Conservation (phyloP, 805 yeast genomes). For the Lipomyces anomalus region DNA sequence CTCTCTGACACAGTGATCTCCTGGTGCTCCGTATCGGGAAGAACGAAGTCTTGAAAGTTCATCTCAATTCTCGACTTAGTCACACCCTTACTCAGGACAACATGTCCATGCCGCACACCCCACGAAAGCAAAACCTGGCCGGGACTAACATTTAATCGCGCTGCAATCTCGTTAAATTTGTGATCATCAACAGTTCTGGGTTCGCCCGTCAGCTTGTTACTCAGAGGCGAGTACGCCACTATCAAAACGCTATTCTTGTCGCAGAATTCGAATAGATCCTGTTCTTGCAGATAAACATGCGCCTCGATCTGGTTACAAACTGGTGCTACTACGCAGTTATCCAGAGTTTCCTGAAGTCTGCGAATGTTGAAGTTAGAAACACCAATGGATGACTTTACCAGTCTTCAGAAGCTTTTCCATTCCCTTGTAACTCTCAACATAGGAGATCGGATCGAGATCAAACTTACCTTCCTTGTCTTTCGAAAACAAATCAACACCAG, state of each 20-base stretch:
- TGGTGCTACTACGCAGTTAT: conserved; percentile 49
- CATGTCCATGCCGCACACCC: conserved; percentile 16
- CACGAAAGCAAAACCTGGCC: conserved; percentile 56
- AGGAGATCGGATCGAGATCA: conserved; percentile 37
- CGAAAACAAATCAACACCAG: conserved; percentile 34
- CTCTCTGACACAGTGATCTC: conserved; percentile 24
- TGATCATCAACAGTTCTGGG: conserved; percentile 16
- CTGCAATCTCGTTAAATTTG: conserved; percentile 51
- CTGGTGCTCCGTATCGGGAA: conserved; percentile 40
- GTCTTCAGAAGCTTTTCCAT: conserved; percentile 54
- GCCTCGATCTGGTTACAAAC: conserved; percentile 69
- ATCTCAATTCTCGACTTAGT: conserved; percentile 54
- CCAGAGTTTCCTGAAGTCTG: conserved; percentile 47
- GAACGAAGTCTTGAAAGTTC: conserved; percentile 36
- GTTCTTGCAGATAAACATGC: conserved; percentile 67
- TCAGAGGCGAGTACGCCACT: conserved; percentile 76
- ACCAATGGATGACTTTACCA: conserved; percentile 61
- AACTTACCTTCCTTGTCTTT: conserved; percentile 36
- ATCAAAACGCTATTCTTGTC: conserved; percentile 47
- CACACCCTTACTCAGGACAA: conserved; percentile 38
- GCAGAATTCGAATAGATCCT: conserved; percentile 49
- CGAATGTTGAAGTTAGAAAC: conserved; percentile 63
- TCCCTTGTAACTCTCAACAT: conserved; percentile 52
- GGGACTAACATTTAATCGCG: conserved; percentile 45
- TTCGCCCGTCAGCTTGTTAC: conserved; percentile 38